Base-by-base conservation (phyloP, 768 basidiomycete genomes). In the Boletales sp. region DNA sequence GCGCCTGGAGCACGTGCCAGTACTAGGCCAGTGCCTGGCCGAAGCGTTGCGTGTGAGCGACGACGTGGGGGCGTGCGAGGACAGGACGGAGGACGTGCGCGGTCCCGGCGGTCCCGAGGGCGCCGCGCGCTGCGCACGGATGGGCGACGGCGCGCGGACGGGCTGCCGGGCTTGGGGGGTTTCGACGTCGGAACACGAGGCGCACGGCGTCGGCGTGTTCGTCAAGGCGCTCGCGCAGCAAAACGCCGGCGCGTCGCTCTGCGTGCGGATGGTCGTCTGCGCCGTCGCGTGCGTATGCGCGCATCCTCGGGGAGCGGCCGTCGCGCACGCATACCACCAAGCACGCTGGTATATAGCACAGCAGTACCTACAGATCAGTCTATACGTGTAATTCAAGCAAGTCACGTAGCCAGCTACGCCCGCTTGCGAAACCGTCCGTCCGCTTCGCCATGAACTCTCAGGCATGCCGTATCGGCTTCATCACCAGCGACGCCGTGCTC, bases 331-430 rank as follows among this genome's bases (percentile, higher is more conserved):
- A 6, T 28, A 28, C 25, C 6, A 28, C 25, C 25, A 28, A 28
- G 25, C 25, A 28, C 25, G 25, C 25, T 6, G 25, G 25, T 28
- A 28, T 28, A 28, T 28, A 28, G 25, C 25, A 28, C 25, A 28
- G 6, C 25, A 4, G 25, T 28, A 28, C 25, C 5, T 28, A 28
- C 25, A 28, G 25, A 28, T 28, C 25, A 6, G 25, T 4, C 25
- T 28, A 28, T 12, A 34, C 15, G 14, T 34, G 34, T 28, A 28
- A 28, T 28, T 7, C 7, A 28, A 28, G 43, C 56, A 58, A 58
- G 57, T 51, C 55, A 40, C 49, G 68, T 70, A 70, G 66, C 66
- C 68, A 50, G 66, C 66, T 68, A 68, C 52, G 38, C 31, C 48
- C 48, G 48, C 25, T 18, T 51, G 58, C 48, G 56, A 47, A 32